Conservation (phyloP, 768 basidiomycete genomes). For the Butyriboletus loyo region DNA sequence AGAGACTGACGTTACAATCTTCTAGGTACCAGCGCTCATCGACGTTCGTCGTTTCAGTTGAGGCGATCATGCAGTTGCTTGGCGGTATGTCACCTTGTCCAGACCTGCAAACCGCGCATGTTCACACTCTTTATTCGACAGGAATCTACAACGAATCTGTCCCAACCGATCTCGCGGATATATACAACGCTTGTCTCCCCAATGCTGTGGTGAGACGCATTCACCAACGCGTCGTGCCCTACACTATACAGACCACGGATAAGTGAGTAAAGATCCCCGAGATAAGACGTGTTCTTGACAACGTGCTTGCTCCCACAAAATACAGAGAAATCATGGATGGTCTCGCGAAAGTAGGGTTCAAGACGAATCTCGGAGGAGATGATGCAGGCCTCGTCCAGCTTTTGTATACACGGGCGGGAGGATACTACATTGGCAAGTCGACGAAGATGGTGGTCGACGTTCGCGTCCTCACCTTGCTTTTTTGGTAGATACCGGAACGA, state of each 20-base stretch:
- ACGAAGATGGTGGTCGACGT: too few species aligned
- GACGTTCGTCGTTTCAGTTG: conserved; percentile 18
- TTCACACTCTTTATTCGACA: neutral
- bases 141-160: conserved; percentile 17
- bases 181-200: conserved; percentile 16
- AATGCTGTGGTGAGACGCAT: conserved; percentile 12
- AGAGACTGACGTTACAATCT: neutral
- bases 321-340: conserved; percentile 37
- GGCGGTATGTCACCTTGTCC: conserved; percentile 3
- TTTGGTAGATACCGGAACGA: conserved; percentile 36
- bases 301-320: neutral
- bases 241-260: conserved; percentile 21
- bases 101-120: neutral
- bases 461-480: neutral
- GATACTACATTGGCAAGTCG: conserved; percentile 39
- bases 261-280: conserved; percentile 16
- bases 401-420: conserved; percentile 30
- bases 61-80: conserved; percentile 6
- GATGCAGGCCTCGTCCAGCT: conserved; percentile 33
- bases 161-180: conserved; percentile 24
- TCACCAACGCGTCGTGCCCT: conserved; percentile 18
- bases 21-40: conserved; percentile 26
- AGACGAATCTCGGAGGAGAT: conserved; percentile 34
- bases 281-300: neutral
- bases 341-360: conserved; percentile 38